Evolutionary conservation across 306 rosid genomes (phyloP), one percentile per base, ranked within the genome.

Genomic region (Alnus rubra): DNA sequence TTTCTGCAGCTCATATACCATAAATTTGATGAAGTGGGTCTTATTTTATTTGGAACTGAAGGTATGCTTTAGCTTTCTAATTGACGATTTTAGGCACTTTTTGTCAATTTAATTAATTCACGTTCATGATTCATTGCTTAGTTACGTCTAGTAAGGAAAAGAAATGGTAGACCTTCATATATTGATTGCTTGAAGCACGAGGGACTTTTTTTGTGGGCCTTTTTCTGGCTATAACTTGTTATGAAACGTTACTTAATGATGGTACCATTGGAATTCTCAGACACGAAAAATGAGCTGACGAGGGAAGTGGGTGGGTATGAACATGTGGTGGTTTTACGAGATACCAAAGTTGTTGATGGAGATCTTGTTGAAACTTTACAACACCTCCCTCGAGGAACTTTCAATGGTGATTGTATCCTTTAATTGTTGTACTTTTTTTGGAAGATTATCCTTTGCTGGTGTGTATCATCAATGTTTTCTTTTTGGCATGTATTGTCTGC

Each of bases 261-360:
- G 50, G 73, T 56, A 69, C 19, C 51, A 28, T 74, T 79, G 78
- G 70, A 56, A 64, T 70, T 88, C 54, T 74, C 89, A 94, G 97
- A 88, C 54, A 92, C 98, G 64, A 82, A 91, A 63, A 94, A 94
- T 10, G 98, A 91, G 78, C 84, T 94, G 52, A 88, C 95, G 11
- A 76, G 52, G 47, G 98, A 94, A 86, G 95, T 94, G 71, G 97
- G 98, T 33, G 98, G 98, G 60, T 94, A 94, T 79, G 82, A 94
- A 69, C 92, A 94, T 85, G 94, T 91, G 48, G 84, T 76, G 84
- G 97, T 92, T 74, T 78, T 85, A 82, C 88, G 79, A 87, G 73
- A 86, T 78, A 84, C 88, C 71, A 88, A 90, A 76, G 98, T 91
- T 82, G 97, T 94, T 14, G 98, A 92, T 80, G 93, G 88, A 65